These are phyloP conservation scores for Iris macrosiphon DNA, from an alignment of 106 monocot species.

Conservation along the genomic window DNA sequence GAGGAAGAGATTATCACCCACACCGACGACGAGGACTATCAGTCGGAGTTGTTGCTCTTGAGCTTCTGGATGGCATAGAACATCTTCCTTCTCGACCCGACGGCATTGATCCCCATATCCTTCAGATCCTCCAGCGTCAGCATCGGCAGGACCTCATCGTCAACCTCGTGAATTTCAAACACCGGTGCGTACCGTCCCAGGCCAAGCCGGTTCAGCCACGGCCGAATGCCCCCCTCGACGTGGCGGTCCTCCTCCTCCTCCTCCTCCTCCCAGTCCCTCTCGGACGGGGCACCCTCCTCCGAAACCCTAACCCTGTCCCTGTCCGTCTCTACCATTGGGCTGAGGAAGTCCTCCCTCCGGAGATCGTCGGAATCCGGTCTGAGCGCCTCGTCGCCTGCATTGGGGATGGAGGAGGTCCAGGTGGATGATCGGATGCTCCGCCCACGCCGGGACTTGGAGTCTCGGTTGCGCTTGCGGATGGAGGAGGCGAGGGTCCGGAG, in stretches of 20 bases:
- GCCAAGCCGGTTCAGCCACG: constrained; percentile 64
- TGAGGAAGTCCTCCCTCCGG: constrained; percentile 14
- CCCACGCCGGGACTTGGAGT: not conserved
- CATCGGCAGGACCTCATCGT: constrained; percentile 71
- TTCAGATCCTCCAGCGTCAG: constrained; percentile 83
- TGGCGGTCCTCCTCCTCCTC: constrained; percentile 24
- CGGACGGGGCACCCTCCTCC: constrained; percentile 14
- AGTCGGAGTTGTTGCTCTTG: too few relatives aligned
- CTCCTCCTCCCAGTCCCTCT: constrained; percentile 27
- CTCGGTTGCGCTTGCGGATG: not conserved
- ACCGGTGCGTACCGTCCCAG: constrained; percentile 58
- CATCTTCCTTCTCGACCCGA: constrained; percentile 88
- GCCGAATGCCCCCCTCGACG: constrained; percentile 23
- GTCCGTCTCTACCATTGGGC: constrained; percentile 13
- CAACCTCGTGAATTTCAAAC: constrained; percentile 94
- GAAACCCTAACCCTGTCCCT: constrained; percentile 18
- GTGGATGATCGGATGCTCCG: constrained; percentile 12
- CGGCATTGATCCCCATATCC: constrained; percentile 93
- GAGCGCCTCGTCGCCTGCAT: constrained; percentile 21
- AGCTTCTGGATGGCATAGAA: constrained; percentile 83
- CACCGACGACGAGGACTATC: too few relatives aligned
- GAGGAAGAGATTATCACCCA: too few relatives aligned
- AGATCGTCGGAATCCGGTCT: constrained; percentile 22
- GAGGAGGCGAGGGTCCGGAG: not conserved
- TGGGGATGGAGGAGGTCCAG: constrained; percentile 28